Evolutionary conservation across 257 asterid genomes (phyloP), one percentile per base, ranked within the genome.

Genomic region (Rauvolfia tetraphylla): DNA sequence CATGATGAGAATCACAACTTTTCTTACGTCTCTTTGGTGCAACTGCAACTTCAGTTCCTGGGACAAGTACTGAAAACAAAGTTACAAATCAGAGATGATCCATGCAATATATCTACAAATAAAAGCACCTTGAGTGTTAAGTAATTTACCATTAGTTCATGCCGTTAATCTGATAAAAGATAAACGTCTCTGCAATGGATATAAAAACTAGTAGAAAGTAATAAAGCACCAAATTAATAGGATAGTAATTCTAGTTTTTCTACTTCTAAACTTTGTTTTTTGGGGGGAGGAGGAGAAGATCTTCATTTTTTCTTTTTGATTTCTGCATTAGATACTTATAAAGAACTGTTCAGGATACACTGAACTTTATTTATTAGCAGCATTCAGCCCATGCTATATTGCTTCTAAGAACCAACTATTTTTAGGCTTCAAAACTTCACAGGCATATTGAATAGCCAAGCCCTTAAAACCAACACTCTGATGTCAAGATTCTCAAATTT

Each of bases 31-130:
- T 86, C 89, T 95, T 95, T 74, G 96, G 97, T 71, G 97, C 96
- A 81, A 95, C 97, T 71, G 98, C 96, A 85, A 95, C 97, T 85
- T 95, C 97, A 74, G 92, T 84, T 80, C 94, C 98, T 34, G 97
- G 99, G 71, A 95, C 96, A 80, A 95, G 99, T 59, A 91, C 99
- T 95, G 91, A 51, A 73, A 83, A 81, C 79, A 84, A 81, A 46
- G 41, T 76, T 76, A 74, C 75, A 72, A 73, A 85, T 87, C 75
- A 87, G 77, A 85, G 42, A 65, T 39, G 36, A 73, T 27, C 51
- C 39, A 25, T 22, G 56, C 20, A n/a, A 13, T 5, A 75, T 41
- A 17, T 25, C 34, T 44, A 31, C 6, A 46, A 33, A 10, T 17
- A 69, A 23, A n/a, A 39, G 42, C 36, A 62, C 31, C 29, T 20